A percentile compares a stretch with the other conserved stretches of the same genome.
Conservation (phyloP, 108 stramenopile genomes). For the Skeletonema menzelii region DNA sequence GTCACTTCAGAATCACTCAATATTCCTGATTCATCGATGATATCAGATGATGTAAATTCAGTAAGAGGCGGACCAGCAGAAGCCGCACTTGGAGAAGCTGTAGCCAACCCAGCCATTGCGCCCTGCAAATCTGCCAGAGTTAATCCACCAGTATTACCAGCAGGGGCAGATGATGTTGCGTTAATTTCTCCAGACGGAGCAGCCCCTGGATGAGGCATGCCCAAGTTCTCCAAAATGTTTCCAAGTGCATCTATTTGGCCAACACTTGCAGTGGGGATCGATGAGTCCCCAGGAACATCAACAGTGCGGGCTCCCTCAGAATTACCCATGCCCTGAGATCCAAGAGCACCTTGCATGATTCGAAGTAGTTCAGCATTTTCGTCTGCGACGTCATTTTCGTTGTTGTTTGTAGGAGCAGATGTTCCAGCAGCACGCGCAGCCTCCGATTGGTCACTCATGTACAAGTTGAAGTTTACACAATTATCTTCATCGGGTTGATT, state of each 20-base stretch:
- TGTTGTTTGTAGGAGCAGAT: slow-evolving; percentile 11
- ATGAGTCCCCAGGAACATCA: slow-evolving; percentile 35
- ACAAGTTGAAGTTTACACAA: slow-evolving; percentile 67
- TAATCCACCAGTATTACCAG: slow-evolving; percentile 40
- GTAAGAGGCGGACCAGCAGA: slow-evolving; percentile 53
- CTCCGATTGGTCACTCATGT: slow-evolving; percentile 48
- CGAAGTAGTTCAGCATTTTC: slow-evolving; percentile 27
- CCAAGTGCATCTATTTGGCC: slow-evolving; percentile 81
- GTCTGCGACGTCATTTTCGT: slow-evolving; percentile 1
- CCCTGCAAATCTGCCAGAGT: slow-evolving; percentile 79
- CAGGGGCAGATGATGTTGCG: slow-evolving; percentile 4
- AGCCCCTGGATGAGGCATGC: slow-evolving; percentile 57
- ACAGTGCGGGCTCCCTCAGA: slow-evolving; percentile 18
- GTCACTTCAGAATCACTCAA: slow-evolving; percentile 51
- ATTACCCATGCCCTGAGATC: slow-evolving; percentile 1
- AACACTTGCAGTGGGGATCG: slow-evolving; percentile 46
- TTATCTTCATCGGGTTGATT: slow-evolving; percentile 57
- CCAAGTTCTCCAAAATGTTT: slow-evolving; percentile 84
- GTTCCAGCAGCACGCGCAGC: slow-evolving; percentile 40
- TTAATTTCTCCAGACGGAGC: slow-evolving; percentile 40
- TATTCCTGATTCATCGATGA: slow-evolving; percentile 48
- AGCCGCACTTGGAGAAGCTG: slow-evolving; percentile 32
- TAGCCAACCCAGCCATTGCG: slow-evolving; percentile 74
- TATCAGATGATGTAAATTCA: slow-evolving; percentile 64
- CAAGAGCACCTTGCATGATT: slow-evolving; percentile 44